These are phyloP conservation scores for Tylopilus intermedius DNA, from an alignment of 768 basidiomycete genomes.

Conservation along the genomic window DNA sequence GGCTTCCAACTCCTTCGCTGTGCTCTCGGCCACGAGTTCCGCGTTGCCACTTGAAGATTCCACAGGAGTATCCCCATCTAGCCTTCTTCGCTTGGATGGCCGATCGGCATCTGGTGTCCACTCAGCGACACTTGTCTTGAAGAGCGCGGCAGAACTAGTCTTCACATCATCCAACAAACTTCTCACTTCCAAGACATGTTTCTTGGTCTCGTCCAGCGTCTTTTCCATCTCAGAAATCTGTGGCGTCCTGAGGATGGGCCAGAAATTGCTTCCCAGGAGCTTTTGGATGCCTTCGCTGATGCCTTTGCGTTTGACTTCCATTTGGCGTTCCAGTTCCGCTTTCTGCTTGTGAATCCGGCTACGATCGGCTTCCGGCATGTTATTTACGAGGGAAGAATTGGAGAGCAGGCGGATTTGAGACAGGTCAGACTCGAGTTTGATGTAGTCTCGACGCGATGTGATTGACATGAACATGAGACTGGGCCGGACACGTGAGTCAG, in stretches of 20 bases:
- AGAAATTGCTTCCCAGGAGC: conserved; percentile 35
- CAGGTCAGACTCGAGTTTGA: conserved; percentile 32
- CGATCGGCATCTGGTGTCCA: conserved; percentile 18
- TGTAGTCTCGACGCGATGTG: conserved; percentile 29
- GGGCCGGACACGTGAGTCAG: background rate
- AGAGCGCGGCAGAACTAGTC: conserved; percentile 18
- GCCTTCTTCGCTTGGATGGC: conserved; percentile 26
- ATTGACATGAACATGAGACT: conserved; percentile 37
- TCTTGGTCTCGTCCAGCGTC: conserved; percentile 21
- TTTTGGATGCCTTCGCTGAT: conserved; percentile 27
- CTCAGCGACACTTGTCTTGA: conserved; percentile 15
- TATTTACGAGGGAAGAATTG: conserved; percentile 19
- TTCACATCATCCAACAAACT: conserved; percentile 20
- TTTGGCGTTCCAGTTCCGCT: conserved; percentile 18
- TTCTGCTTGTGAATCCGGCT: conserved; percentile 22
- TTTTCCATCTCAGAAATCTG: conserved; percentile 25
- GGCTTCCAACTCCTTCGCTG: conserved; percentile 20
- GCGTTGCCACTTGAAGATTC: background rate
- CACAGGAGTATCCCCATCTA: conserved; percentile 7
- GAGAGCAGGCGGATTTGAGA: conserved; percentile 23
- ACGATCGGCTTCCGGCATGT: conserved; percentile 26
- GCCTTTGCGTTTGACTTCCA: conserved; percentile 30
- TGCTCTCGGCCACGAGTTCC: conserved; percentile 1
- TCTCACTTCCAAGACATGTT: conserved; percentile 30
- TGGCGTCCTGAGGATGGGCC: conserved; percentile 34